Evolutionary conservation across 139 green algal species (phyloP).

Genomic region (Haematococcus lacustris): DNA sequence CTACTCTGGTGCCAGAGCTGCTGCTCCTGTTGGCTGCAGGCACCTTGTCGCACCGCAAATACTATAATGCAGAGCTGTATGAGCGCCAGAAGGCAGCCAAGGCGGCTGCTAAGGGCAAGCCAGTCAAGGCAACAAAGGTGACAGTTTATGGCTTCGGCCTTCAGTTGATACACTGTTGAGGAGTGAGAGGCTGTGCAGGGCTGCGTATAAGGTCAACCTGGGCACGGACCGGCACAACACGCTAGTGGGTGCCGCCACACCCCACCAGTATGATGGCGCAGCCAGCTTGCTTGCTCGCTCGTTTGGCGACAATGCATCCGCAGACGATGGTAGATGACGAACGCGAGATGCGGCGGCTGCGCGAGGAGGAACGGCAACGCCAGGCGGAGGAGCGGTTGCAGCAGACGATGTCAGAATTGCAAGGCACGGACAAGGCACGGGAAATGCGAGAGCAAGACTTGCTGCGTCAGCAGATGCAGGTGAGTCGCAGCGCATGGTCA

Average conservation of each 20-base stretch:
- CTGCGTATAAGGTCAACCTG: too few relatives aligned
- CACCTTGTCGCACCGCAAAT: slow-evolving; percentile 70
- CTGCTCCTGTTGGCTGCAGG: too few relatives aligned
- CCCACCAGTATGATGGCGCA: too few relatives aligned
- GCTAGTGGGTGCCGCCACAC: too few relatives aligned
- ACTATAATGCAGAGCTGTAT: slow-evolving; percentile 74
- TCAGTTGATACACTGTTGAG: too few relatives aligned
- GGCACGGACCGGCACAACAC: too few relatives aligned
- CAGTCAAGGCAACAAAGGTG: too few relatives aligned
- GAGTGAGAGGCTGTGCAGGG: too few relatives aligned
- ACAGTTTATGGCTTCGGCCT: too few relatives aligned
- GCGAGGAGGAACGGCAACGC: slow-evolving; percentile 37
- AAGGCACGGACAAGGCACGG: slow-evolving; percentile 34
- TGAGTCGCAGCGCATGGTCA: slow-evolving; percentile 10
- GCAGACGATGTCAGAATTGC: slow-evolving; percentile 67
- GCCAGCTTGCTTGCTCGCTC: too few relatives aligned
- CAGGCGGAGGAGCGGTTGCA: slow-evolving; percentile 45
- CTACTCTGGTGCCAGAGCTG: too few relatives aligned
- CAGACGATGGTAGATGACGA: slow-evolving; percentile 59
- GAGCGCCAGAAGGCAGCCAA: slow-evolving; percentile 41
- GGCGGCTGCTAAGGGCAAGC: slow-evolving; percentile 35
- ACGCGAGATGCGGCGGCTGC: slow-evolving; percentile 44
- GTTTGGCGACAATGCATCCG: too few relatives aligned
- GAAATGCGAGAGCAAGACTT: slow-evolving; percentile 70
- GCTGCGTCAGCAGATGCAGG: slow-evolving; percentile 71